phyloP scores from a whole-genome alignment of 305 asterid genomes.

The Fraxinus ornus region DNA sequence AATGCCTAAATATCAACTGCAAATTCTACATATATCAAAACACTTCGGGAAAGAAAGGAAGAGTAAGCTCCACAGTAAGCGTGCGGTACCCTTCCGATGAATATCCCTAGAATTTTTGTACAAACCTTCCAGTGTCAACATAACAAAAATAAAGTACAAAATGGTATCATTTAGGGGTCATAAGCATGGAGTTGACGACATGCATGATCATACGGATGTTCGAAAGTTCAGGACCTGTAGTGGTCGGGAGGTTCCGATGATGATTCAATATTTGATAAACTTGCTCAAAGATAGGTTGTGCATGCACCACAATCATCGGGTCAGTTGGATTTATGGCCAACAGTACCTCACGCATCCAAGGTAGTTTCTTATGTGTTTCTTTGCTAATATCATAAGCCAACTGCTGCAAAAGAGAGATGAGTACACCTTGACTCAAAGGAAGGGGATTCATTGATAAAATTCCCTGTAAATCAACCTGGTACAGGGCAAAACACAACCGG shows the following conservation, averaged over 20 bases:
- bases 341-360: conserved; percentile 47
- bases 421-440: conserved; percentile 55
- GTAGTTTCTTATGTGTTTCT: conserved; percentile 34
- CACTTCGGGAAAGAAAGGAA: background rate
- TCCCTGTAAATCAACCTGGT: conserved; percentile 32
- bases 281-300: conserved; percentile 76
- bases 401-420: conserved; percentile 53
- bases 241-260: conserved; percentile 35
- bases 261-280: conserved; percentile 46
- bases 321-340: conserved; percentile 52
- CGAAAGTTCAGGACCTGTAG: conserved; percentile 26
- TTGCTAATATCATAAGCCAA: conserved; percentile 39
- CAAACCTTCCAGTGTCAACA: conserved; percentile 5
- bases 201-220: conserved; percentile 74
- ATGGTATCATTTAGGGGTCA: conserved; percentile 57
- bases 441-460: conserved; percentile 32
- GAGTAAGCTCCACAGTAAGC: conserved; percentile 17
- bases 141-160: background rate
- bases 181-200: conserved; percentile 79
- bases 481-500: background rate
- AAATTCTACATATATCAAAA: conserved; percentile 12
- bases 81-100: background rate
- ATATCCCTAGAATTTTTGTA: conserved; percentile 22
- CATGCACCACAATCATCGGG: conserved; percentile 67
- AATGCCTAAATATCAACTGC: conserved; percentile 7